Evolutionary conservation across 345 rosid species (phyloP).

Genomic region (Salix purpurea): DNA sequence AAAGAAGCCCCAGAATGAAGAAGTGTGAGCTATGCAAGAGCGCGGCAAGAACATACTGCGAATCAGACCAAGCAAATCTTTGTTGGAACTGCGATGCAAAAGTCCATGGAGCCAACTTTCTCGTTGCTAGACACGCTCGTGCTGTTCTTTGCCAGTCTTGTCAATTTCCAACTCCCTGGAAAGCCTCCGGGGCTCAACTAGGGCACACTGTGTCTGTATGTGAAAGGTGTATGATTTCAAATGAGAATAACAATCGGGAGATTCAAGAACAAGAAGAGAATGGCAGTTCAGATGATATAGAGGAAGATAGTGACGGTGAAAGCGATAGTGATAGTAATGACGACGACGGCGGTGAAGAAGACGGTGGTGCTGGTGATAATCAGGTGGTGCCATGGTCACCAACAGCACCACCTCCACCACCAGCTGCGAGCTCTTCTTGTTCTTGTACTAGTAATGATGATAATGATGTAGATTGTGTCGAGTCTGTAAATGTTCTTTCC

Average conservation of each 20-base stretch:
- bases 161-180: conserved; percentile 52
- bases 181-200: conserved; percentile 52
- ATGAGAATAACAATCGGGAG: conserved; percentile 8
- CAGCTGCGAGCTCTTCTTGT: conserved; percentile 27
- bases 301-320: conserved; percentile 3
- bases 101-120: conserved; percentile 76
- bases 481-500: conserved; percentile 8
- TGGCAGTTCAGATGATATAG: conserved; percentile 7
- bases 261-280: conserved; percentile 12
- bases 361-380: conserved; percentile 39
- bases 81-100: conserved; percentile 70
- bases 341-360: conserved; percentile 14
- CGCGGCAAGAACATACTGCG: conserved; percentile 54
- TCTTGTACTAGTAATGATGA: conserved; percentile 33
- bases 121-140: conserved; percentile 60
- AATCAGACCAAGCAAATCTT: conserved; percentile 61
- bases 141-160: conserved; percentile 54
- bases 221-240: conserved; percentile 24
- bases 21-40: conserved; percentile 56
- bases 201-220: conserved; percentile 55
- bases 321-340: background rate
- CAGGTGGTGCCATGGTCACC: conserved; percentile 60
- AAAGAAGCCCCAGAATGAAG: conserved; percentile 29
- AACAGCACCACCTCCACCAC: conserved; percentile 30
- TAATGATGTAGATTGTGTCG: background rate